Evolutionary conservation across 371 early-diverging fungal species (phyloP).

Genomic region (Lichtheimia ramosa): DNA sequence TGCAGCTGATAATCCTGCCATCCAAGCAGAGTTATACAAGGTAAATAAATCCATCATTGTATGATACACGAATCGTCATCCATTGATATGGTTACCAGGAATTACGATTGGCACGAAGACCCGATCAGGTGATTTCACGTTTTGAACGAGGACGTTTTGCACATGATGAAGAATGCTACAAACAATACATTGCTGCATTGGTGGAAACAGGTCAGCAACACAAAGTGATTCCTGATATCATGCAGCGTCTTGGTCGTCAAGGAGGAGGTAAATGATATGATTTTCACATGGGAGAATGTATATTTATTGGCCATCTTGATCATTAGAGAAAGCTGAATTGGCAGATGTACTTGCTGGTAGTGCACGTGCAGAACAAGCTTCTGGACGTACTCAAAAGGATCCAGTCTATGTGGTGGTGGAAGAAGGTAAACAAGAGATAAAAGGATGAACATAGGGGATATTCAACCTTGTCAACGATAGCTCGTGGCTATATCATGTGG

Average conservation of each 20-base stretch:
- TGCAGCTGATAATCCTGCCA: conserved; percentile 49
- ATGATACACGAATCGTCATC: not conserved
- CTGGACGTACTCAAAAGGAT: conserved; percentile 21
- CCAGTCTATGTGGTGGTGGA: conserved; percentile 52
- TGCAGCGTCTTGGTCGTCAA: conserved; percentile 51
- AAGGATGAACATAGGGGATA: not conserved
- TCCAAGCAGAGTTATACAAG: conserved; percentile 69
- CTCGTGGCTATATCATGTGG: conserved; percentile 64
- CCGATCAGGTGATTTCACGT: conserved; percentile 51
- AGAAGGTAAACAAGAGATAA: conserved; percentile 30
- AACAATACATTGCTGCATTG: conserved; percentile 63
- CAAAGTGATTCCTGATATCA: conserved; percentile 59
- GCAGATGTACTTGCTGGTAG: not conserved
- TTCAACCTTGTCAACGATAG: conserved; percentile 20
- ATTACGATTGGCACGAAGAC: conserved; percentile 49
- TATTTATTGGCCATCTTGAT: too few relatives aligned
- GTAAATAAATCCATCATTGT: conserved; percentile 25
- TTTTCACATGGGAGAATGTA: not conserved
- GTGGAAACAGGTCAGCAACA: conserved; percentile 58
- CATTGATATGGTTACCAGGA: conserved; percentile 37
- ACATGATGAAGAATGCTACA: conserved; percentile 56
- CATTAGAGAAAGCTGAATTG: conserved; percentile 9
- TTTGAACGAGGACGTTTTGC: conserved; percentile 64
- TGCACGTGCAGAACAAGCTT: conserved; percentile 2
- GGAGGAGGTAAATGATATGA: conserved; percentile 10